Conservation (phyloP, 192 early-diverging fungal species). For the Cetraspora pellucida region DNA sequence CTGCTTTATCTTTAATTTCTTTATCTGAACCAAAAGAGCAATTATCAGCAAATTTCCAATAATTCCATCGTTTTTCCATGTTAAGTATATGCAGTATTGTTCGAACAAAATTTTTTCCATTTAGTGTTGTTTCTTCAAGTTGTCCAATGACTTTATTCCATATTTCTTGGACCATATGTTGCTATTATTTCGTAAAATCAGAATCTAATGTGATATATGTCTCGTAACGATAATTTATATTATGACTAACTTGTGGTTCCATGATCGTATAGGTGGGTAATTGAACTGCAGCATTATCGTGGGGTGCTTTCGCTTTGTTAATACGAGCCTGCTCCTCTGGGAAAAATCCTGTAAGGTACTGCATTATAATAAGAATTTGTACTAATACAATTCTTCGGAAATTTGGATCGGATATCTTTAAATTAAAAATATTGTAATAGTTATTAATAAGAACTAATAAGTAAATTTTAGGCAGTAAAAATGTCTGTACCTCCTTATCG, state of each 20-base stretch:
- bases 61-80: conserved; percentile 16
- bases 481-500: conserved; percentile 63
- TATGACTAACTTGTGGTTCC: background rate
- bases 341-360: conserved; percentile 55
- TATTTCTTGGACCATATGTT: background rate
- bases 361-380: conserved; percentile 85
- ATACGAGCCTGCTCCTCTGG: background rate
- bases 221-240: background rate
- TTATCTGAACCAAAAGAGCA: background rate
- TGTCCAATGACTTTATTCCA: conserved; percentile 5
- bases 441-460: background rate
- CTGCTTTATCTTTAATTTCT: background rate
- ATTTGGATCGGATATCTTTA: conserved; percentile 74
- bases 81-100: conserved; percentile 1
- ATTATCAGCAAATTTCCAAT: conserved; percentile 31
- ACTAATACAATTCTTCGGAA: conserved; percentile 87
- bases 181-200: background rate
- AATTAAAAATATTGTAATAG: background rate
- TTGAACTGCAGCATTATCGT: background rate
- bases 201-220: background rate
- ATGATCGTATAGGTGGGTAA: background rate
- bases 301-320: background rate
- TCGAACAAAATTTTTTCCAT: conserved; percentile 2
- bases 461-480: background rate
- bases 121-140: background rate